phyloP scores from a whole-genome alignment of 768 basidiomycete species.

The Lactarius sp. region DNA sequence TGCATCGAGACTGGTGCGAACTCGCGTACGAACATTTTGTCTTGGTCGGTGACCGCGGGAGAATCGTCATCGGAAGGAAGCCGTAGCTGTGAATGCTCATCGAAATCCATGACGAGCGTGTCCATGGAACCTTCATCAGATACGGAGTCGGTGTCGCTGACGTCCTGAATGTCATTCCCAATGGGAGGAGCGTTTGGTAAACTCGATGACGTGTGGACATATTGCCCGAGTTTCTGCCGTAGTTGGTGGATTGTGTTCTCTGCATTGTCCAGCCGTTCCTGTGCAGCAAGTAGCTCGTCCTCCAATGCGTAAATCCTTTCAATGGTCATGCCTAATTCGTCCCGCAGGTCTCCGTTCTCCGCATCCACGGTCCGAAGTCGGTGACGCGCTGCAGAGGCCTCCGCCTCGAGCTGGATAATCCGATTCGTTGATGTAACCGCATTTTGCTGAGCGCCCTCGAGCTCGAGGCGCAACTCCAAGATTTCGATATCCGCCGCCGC shows the following conservation, averaged over 20 bases:
- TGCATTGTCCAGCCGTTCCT: slow-evolving; percentile 9
- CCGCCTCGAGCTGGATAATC: slow-evolving; percentile 26
- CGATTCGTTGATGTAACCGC: slow-evolving; percentile 25
- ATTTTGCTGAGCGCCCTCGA: slow-evolving; percentile 24
- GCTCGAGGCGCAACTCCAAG: slow-evolving; percentile 20
- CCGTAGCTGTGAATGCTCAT: slow-evolving; percentile 4
- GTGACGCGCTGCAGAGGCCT: slow-evolving; percentile 11
- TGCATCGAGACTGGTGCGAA: slow-evolving; percentile 1
- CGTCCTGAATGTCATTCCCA: slow-evolving; percentile 4
- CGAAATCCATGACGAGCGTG: slow-evolving; percentile 21
- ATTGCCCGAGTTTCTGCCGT: slow-evolving; percentile 16
- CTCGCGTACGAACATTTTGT: not conserved
- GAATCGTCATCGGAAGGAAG: not conserved
- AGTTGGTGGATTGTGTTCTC: slow-evolving; percentile 12
- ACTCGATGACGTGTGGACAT: not conserved
- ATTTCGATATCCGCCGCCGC: slow-evolving; percentile 22
- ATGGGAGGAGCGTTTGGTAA: slow-evolving; percentile 1
- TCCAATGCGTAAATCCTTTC: slow-evolving; percentile 19
- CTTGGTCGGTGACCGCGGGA: not conserved
- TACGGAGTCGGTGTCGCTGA: slow-evolving; percentile 12
- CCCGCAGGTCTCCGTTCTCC: slow-evolving; percentile 17
- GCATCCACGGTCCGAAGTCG: slow-evolving; percentile 10
- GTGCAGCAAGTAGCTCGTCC: slow-evolving; percentile 13
- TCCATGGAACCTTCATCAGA: slow-evolving; percentile 24
- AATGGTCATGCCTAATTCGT: slow-evolving; percentile 7